Conservation (phyloP, 2,329 filamentous ascomycete genomes). For the Paraphoma chrysanthemicola region DNA sequence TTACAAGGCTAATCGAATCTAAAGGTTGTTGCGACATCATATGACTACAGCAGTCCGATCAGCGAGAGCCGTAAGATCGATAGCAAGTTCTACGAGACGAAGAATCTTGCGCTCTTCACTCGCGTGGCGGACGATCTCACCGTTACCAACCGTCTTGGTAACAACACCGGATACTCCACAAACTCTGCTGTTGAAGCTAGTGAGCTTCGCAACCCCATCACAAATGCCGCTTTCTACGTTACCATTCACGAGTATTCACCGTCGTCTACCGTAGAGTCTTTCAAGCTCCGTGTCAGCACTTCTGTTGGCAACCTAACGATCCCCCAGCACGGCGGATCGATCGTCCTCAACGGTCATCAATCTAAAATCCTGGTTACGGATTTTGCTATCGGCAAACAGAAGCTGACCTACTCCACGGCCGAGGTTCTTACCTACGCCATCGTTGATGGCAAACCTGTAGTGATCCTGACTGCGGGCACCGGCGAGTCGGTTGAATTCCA, state of each 20-base stretch:
- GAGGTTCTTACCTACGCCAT: conserved; percentile 58
- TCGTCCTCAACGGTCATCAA: conserved; percentile 66
- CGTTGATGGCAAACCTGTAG: conserved; percentile 44
- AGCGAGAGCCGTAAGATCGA: conserved; percentile 65
- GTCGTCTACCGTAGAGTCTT: conserved; percentile 58
- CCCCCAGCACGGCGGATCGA: conserved; percentile 56
- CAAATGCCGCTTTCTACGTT: conserved; percentile 65
- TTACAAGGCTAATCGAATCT: no score
- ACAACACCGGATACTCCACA: conserved; percentile 59
- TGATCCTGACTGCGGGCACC: conserved; percentile 49
- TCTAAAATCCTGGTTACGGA: conserved; percentile 69
- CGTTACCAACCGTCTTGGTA: conserved; percentile 58
- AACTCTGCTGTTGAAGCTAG: conserved; percentile 61
- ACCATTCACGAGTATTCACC: conserved; percentile 63
- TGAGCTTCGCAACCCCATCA: conserved; percentile 66
- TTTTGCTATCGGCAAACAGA: conserved; percentile 62
- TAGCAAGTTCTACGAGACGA: conserved; percentile 69
- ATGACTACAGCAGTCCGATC: conserved; percentile 70
- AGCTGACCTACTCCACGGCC: conserved; percentile 61
- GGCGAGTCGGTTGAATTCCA: conserved; percentile 53
- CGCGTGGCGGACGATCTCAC: conserved; percentile 64
- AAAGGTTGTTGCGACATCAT: conserved; percentile 62
- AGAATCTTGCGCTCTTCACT: conserved; percentile 67
- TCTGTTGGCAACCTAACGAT: conserved; percentile 62
- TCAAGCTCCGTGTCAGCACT: conserved; percentile 63